Evolutionary conservation across 2,329 filamentous ascomycete genomes (phyloP).

Genomic region (Cryphonectria parasitica): DNA sequence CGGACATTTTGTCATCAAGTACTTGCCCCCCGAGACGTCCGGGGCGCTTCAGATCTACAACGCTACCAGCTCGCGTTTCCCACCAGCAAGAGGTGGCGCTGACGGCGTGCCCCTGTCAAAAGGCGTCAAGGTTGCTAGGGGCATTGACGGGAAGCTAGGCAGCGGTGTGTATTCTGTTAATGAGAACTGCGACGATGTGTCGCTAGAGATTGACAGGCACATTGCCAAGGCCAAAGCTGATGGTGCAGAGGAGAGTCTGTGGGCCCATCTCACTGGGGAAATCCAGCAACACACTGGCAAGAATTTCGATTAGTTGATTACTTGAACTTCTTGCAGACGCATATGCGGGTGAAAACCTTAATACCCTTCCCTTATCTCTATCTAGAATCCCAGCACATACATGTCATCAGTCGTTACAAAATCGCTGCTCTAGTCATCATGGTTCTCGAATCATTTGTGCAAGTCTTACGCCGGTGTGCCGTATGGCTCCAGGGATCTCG

Average conservation of each 20-base stretch:
- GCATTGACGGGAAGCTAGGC: slow-evolving; percentile 38
- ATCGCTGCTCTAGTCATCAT: background rate
- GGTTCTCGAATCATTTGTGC: background rate
- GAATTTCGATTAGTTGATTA: background rate
- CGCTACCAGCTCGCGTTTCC: slow-evolving; percentile 40
- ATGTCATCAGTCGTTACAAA: background rate
- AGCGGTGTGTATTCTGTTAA: slow-evolving; percentile 46
- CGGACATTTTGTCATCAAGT: background rate
- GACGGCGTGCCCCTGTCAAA: slow-evolving; percentile 35
- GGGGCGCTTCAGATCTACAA: slow-evolving; percentile 9
- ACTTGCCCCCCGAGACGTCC: slow-evolving; percentile 2
- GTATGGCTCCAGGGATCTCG: background rate
- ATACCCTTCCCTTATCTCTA: background rate
- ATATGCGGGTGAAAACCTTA: background rate
- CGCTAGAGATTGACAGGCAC: slow-evolving; percentile 35
- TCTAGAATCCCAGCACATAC: background rate
- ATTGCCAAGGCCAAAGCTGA: slow-evolving; percentile 36
- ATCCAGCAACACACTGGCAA: slow-evolving; percentile 7
- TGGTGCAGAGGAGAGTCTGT: slow-evolving; percentile 39
- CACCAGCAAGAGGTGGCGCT: slow-evolving; percentile 33
- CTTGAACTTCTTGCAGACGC: too few species aligned
- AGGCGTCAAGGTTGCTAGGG: slow-evolving; percentile 35
- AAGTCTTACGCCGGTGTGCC: too few species aligned
- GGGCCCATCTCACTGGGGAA: slow-evolving; percentile 36
- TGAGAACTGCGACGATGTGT: slow-evolving; percentile 38